Evolutionary conservation across 2,329 filamentous ascomycete genomes (phyloP).

Genomic region (Arthroderma sp.): DNA sequence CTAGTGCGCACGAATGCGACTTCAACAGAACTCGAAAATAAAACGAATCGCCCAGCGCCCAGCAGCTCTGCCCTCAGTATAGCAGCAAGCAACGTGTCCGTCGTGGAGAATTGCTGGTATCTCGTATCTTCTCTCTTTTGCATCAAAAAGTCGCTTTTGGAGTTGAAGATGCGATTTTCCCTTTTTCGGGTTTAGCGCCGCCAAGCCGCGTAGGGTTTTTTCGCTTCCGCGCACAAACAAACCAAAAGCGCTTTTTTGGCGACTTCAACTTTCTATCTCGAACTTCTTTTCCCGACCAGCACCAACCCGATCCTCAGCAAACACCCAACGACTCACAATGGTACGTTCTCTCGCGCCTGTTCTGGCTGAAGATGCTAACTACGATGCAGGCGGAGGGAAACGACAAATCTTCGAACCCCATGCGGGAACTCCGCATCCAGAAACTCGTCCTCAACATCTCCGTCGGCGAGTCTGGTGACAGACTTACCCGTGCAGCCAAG

Average conservation of each 20-base stretch:
- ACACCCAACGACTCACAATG: slow-evolving; percentile 37
- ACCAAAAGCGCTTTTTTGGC: not conserved
- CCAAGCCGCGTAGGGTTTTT: slow-evolving; percentile 2
- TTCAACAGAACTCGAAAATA: slow-evolving; percentile 10
- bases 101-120: not conserved
- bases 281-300: slow-evolving; percentile 7
- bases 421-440: slow-evolving; percentile 99
- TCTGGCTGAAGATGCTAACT: slow-evolving; percentile 12
- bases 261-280: slow-evolving; percentile 5
- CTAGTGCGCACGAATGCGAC: slow-evolving; percentile 35
- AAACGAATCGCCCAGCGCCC: not conserved
- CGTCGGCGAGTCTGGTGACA: slow-evolving; percentile 99
- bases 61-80: not conserved
- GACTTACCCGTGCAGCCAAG: slow-evolving; percentile 98
- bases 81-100: not conserved
- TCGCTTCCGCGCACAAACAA: slow-evolving; percentile 1
- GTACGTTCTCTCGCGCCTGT: slow-evolving; percentile 25
- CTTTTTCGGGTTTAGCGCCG: not conserved
- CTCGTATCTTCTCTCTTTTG: too few relatives aligned
- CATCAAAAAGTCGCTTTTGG: too few relatives aligned
- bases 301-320: slow-evolving; percentile 22
- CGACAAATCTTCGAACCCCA: slow-evolving; percentile 86
- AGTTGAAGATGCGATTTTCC: not conserved
- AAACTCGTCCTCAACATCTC: slow-evolving; percentile 99
- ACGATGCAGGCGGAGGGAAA: slow-evolving; percentile 52